These are phyloP conservation scores for Diaporthe caulivora DNA, from an alignment of 2,329 filamentous ascomycete genomes.

Conservation along the genomic window DNA sequence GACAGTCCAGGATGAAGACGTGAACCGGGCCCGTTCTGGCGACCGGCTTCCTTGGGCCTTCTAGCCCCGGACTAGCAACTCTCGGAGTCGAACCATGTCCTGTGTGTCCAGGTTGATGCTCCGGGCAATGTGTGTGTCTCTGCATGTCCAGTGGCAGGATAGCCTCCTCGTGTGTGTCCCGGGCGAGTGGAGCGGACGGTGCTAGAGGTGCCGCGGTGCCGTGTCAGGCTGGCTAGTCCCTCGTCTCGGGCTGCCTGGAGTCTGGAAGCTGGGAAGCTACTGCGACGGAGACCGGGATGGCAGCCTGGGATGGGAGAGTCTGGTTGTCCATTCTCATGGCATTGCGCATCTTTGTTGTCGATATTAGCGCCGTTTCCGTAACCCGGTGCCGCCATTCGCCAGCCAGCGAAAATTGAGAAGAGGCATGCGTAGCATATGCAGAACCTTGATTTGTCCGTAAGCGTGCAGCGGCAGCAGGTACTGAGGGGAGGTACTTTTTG, in stretches of 20 bases:
- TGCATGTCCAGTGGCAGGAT: constrained; percentile 9
- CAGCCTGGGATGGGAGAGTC: not conserved
- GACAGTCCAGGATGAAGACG: not conserved
- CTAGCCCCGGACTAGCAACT: constrained; percentile 25
- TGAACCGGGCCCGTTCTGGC: constrained; percentile 20
- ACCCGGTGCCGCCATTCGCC: constrained; percentile 11
- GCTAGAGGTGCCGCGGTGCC: constrained; percentile 21
- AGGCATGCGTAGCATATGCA: constrained; percentile 26
- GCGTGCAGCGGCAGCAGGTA: not conserved
- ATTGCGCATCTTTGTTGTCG: constrained; percentile 14
- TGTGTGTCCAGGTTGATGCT: constrained; percentile 10
- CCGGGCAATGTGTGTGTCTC: not conserved
- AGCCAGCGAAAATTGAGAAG: not conserved
- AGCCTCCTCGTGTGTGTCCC: not conserved
- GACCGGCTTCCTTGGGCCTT: constrained; percentile 35
- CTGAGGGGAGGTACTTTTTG: constrained; percentile 9
- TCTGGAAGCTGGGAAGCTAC: too few relatives aligned
- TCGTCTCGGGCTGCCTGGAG: not conserved
- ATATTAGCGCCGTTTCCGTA: constrained; percentile 11
- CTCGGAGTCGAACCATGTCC: constrained; percentile 10
- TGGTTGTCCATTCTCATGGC: constrained; percentile 24
- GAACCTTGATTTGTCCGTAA: not conserved
- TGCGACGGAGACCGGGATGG: not conserved
- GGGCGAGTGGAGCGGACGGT: not conserved
- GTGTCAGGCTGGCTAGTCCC: constrained; percentile 26